These are phyloP conservation scores for Phoma sp. DNA, from an alignment of 2,329 filamentous ascomycete species.

Conservation along the genomic window DNA sequence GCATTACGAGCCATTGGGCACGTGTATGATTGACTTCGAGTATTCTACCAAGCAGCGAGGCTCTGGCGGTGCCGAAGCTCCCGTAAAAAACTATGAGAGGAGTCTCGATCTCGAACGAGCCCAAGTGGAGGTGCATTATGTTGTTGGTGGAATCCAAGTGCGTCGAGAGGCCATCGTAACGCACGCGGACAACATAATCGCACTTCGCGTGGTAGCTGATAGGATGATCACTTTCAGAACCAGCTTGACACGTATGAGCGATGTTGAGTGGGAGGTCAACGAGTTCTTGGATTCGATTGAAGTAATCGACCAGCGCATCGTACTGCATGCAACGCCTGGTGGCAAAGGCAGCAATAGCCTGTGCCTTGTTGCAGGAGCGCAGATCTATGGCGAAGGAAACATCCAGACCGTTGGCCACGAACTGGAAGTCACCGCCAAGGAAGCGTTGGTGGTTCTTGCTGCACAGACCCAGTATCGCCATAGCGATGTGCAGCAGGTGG, in stretches of 20 bases:
- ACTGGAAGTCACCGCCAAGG: constrained; percentile 48
- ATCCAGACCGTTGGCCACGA: constrained; percentile 23
- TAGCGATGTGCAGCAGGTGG: constrained; percentile 32
- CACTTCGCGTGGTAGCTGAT: constrained; percentile 40
- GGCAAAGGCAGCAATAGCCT: constrained; percentile 20
- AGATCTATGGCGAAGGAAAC: constrained; percentile 2
- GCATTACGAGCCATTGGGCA: constrained; percentile 57
- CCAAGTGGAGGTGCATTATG: constrained; percentile 50
- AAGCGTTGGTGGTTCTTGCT: constrained; percentile 49
- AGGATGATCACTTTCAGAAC: constrained; percentile 25
- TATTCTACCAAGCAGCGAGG: background rate
- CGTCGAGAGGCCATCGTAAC: constrained; percentile 54
- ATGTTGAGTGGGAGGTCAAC: constrained; percentile 55
- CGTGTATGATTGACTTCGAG: constrained; percentile 22
- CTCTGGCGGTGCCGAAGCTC: constrained; percentile 7
- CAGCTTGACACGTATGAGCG: constrained; percentile 50
- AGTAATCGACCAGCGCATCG: constrained; percentile 22
- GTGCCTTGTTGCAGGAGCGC: constrained; percentile 13
- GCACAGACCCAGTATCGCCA: constrained; percentile 53
- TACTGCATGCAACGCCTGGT: constrained; percentile 21
- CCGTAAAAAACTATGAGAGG: constrained; percentile 46
- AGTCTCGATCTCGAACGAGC: constrained; percentile 51
- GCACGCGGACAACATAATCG: constrained; percentile 52
- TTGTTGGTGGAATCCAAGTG: constrained; percentile 40
- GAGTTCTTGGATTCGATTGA: constrained; percentile 54